phyloP scores from a whole-genome alignment of 768 basidiomycete genomes.

The Coprinopsis strossmayeri region DNA sequence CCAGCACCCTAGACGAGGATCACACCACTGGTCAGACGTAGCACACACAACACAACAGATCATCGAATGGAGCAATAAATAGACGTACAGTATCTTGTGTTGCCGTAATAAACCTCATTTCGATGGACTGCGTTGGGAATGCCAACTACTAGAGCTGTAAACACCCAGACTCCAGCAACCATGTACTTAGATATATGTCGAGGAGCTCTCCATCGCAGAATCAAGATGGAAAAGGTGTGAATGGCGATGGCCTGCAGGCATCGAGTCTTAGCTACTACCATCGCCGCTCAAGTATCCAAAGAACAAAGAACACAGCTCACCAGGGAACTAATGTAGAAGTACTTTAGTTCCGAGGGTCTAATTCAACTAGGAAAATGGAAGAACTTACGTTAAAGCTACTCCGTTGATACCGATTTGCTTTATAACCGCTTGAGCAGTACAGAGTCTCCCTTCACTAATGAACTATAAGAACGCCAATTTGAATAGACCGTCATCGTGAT shows the following conservation, averaged over 20 bases:
- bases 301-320: no score
- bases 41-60: no score
- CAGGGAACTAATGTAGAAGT: slow-evolving; percentile 14
- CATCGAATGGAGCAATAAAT: not conserved
- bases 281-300: no score
- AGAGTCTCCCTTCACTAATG: slow-evolving; percentile 31
- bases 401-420: slow-evolving; percentile 46
- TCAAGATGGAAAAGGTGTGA: slow-evolving; percentile 45
- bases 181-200: slow-evolving; percentile 24
- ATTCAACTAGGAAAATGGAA: no score
- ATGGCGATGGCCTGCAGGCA: slow-evolving; percentile 42
- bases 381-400: slow-evolving; percentile 33
- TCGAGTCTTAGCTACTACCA: no score
- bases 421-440: slow-evolving; percentile 38
- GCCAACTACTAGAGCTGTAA: slow-evolving; percentile 31
- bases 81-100: slow-evolving; percentile 32
- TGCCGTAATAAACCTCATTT: slow-evolving; percentile 33
- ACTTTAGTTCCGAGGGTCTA: no score
- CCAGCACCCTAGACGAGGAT: slow-evolving; percentile 47
- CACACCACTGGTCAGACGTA: no score
- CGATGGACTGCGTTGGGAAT: slow-evolving; percentile 29
- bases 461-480: not conserved
- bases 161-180: slow-evolving; percentile 33
- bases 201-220: slow-evolving; percentile 30
- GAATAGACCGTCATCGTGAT: not conserved